These are phyloP conservation scores for Boletus rubropictus DNA, from an alignment of 768 basidiomycete species.

Conservation along the genomic window DNA sequence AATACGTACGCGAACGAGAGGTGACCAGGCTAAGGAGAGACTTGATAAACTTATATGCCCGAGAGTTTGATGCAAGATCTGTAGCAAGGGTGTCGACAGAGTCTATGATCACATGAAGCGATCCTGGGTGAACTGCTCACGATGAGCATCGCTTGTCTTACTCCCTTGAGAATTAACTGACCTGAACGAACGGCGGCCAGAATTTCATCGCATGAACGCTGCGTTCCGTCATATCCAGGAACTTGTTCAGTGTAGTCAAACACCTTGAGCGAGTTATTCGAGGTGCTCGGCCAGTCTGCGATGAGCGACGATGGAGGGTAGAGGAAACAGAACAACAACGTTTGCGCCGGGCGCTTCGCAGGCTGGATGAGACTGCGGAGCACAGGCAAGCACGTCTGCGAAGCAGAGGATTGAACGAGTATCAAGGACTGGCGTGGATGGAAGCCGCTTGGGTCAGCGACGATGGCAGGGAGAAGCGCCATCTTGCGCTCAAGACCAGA, in stretches of 20 bases:
- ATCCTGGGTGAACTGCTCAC: constrained; percentile 35
- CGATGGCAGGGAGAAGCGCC: constrained; percentile 26
- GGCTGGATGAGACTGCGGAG: constrained; percentile 41
- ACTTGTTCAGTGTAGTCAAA: constrained; percentile 48
- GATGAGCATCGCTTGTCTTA: constrained; percentile 2
- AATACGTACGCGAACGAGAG: constrained; percentile 44
- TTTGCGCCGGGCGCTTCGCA: constrained; percentile 15
- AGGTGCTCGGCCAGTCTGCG: constrained; percentile 21
- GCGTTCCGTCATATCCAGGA: constrained; percentile 46
- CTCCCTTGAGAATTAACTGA: constrained; percentile 9
- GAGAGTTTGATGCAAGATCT: constrained; percentile 51
- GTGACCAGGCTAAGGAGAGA: constrained; percentile 42
- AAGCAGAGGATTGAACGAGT: constrained; percentile 53
- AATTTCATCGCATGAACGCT: constrained; percentile 36
- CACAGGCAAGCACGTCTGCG: constrained; percentile 54
- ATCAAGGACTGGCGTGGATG: constrained; percentile 41
- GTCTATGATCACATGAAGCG: constrained; percentile 65
- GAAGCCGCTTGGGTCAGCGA: constrained; percentile 18
- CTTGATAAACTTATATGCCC: constrained; percentile 48
- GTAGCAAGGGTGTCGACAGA: constrained; percentile 60
- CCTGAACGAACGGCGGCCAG: constrained; percentile 38
- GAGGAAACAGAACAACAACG: constrained; percentile 54
- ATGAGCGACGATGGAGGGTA: constrained; percentile 47
- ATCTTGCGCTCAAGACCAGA: constrained; percentile 14
- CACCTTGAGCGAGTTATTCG: constrained; percentile 28